Percentiles rank a stretch among this genome's conserved stretches.
Conservation (phyloP, 2,329 filamentous ascomycete genomes). For the Scopulariopsis brevicaulis region DNA sequence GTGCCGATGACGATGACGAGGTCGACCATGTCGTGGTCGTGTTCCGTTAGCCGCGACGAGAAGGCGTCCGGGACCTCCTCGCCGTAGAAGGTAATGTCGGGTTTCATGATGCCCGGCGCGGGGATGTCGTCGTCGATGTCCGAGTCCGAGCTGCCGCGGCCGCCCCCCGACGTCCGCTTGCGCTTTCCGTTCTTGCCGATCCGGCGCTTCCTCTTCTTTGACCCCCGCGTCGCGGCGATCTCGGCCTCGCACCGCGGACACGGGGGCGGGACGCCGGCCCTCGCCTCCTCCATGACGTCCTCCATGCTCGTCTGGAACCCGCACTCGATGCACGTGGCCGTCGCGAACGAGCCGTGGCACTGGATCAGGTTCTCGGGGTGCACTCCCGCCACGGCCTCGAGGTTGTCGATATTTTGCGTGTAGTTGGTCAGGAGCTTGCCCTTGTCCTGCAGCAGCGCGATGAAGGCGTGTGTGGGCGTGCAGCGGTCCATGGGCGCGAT, state of each 20-base stretch:
- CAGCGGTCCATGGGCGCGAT: constrained; percentile 68
- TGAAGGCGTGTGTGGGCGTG: constrained; percentile 91
- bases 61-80: constrained; percentile 81
- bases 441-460: constrained; percentile 76
- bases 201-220: constrained; percentile 21
- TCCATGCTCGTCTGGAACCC: constrained; percentile 62
- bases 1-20: constrained; percentile 94
- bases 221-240: constrained; percentile 19
- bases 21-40: constrained; percentile 72
- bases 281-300: constrained; percentile 69
- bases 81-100: constrained; percentile 96
- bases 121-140: constrained; percentile 42
- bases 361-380: constrained; percentile 74
- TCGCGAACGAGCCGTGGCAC: constrained; percentile 93
- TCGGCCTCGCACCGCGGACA: constrained; percentile 60
- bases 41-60: constrained; percentile 64
- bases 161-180: constrained; percentile 15
- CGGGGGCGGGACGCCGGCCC: constrained; percentile 61
- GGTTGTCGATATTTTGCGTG: constrained; percentile 97
- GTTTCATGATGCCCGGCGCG: constrained; percentile 76
- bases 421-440: constrained; percentile 92
- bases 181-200: constrained; percentile 27
- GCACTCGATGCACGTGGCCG: constrained; percentile 80
- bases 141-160: constrained; percentile 20
- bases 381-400: constrained; percentile 81